These are phyloP conservation scores for Neofusicoccum sp. DNA, from an alignment of 2,329 filamentous ascomycete genomes.

Conservation along the genomic window DNA sequence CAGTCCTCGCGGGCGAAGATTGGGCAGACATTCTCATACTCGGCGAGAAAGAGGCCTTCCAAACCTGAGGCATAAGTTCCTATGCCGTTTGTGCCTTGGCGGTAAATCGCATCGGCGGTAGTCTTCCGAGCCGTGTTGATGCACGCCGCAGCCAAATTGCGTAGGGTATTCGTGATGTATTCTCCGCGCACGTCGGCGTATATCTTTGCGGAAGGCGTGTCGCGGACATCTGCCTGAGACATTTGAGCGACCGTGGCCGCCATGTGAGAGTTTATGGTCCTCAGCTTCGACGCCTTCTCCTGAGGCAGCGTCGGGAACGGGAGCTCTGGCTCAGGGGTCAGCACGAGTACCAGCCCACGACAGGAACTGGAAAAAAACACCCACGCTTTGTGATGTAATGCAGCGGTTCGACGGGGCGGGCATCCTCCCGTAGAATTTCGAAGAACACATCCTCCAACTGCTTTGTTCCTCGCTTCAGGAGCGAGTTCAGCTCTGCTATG, in stretches of 20 bases:
- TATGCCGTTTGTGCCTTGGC: conserved; percentile 85
- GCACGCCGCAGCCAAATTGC: conserved; percentile 84
- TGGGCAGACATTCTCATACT: conserved; percentile 86
- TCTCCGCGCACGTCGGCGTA: conserved; percentile 84
- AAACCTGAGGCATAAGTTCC: conserved; percentile 83
- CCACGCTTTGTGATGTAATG: conserved; percentile 89
- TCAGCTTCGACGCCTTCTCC: conserved; percentile 72
- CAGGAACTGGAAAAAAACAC: conserved; percentile 8
- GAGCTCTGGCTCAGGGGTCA: conserved; percentile 43
- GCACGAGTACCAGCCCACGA: neutral
- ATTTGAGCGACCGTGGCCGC: conserved; percentile 54
- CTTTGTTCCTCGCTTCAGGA: conserved; percentile 75
- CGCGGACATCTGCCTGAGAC: conserved; percentile 48
- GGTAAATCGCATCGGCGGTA: conserved; percentile 75
- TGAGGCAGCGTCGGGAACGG: conserved; percentile 78
- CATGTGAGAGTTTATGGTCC: conserved; percentile 78
- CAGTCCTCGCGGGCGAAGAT: conserved; percentile 86
- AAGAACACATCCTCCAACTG: conserved; percentile 85
- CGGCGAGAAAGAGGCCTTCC: conserved; percentile 80
- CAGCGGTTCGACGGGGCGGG: conserved; percentile 74
- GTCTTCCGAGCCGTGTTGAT: conserved; percentile 73
- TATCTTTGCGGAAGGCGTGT: conserved; percentile 72
- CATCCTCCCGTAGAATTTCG: conserved; percentile 73
- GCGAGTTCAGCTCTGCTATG: conserved; percentile 71
- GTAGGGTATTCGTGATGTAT: conserved; percentile 77